Conservation (phyloP, 2,329 filamentous ascomycete genomes). For the Ramularia collo-cygni region DNA sequence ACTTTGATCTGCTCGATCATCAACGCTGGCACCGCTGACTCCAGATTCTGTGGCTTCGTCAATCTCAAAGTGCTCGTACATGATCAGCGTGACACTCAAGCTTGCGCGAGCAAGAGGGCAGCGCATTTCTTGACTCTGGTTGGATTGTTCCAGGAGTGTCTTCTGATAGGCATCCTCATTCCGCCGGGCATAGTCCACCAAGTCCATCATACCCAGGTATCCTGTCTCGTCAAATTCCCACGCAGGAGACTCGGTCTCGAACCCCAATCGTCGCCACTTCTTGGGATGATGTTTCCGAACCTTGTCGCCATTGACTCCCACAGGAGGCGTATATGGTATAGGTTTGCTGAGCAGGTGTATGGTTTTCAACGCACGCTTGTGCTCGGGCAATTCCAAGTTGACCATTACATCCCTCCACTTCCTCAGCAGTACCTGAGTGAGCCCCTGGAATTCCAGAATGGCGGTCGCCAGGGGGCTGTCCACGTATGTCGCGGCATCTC, state of each 20-base stretch:
- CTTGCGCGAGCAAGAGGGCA: constrained; percentile 86
- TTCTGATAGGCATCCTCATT: constrained; percentile 92
- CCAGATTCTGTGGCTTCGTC: constrained; percentile 41
- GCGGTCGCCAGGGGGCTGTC: constrained; percentile 83
- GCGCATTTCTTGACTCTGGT: constrained; percentile 61
- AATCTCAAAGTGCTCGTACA: constrained; percentile 95
- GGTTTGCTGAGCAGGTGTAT: constrained; percentile 57
- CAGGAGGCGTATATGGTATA: constrained; percentile 51
- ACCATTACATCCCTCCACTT: constrained; percentile 85
- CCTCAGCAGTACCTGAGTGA: constrained; percentile 44
- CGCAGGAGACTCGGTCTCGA: constrained; percentile 81
- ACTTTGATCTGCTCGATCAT: constrained; percentile 30
- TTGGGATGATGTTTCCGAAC: constrained; percentile 68
- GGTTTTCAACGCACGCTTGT: constrained; percentile 77
- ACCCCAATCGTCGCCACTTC: constrained; percentile 89
- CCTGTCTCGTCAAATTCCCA: constrained; percentile 80
- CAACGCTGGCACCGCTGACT: constrained; percentile 50
- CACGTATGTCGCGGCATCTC: constrained; percentile 81
- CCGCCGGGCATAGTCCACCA: constrained; percentile 87
- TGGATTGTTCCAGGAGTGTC: constrained; percentile 79
- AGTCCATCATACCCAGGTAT: constrained; percentile 93
- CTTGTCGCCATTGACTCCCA: constrained; percentile 23
- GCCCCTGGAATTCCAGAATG: constrained; percentile 82
- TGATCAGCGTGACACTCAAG: constrained; percentile 73
- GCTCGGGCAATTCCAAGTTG: constrained; percentile 80